A percentile compares a stretch with the other conserved stretches of the same genome.
Conservation (phyloP, 2,329 filamentous ascomycete genomes). For the Sarocladiaceae sp. region DNA sequence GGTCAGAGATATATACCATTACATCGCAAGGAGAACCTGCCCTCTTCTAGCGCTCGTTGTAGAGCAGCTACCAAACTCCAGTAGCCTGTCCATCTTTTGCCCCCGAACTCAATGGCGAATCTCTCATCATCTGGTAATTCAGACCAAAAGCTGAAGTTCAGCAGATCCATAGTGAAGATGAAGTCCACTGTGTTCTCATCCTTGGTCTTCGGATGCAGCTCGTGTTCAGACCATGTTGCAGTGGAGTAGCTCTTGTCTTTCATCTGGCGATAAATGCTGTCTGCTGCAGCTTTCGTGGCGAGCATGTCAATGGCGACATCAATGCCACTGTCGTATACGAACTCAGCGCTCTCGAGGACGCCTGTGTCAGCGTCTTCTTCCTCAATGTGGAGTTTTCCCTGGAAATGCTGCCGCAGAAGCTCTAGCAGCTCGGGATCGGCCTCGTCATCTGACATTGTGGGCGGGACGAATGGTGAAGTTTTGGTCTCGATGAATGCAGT, state of each 20-base stretch:
- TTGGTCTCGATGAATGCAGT: neutral
- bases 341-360: conserved; percentile 77
- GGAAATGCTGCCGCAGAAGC: conserved; percentile 75
- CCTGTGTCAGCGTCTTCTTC: conserved; percentile 69
- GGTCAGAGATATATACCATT: neutral
- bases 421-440: conserved; percentile 83
- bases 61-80: conserved; percentile 88
- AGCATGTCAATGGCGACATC: conserved; percentile 86
- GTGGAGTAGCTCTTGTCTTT: conserved; percentile 78
- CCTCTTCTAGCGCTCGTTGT: conserved; percentile 84
- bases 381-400: conserved; percentile 50
- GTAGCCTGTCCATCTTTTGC: conserved; percentile 85
- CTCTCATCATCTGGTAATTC: conserved; percentile 63
- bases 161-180: conserved; percentile 93
- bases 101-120: conserved; percentile 79
- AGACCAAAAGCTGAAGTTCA: conserved; percentile 98
- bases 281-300: conserved; percentile 77
- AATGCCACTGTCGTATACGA: conserved; percentile 86
- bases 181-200: conserved; percentile 81
- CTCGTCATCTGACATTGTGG: conserved; percentile 83
- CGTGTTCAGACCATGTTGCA: conserved; percentile 80
- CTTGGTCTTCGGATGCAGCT: conserved; percentile 80
- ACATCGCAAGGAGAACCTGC: conserved; percentile 26
- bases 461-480: too few species aligned
- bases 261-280: conserved; percentile 77